These are phyloP conservation scores for Fusarium concolor DNA, from an alignment of 2,329 filamentous ascomycete species.

Conservation along the genomic window DNA sequence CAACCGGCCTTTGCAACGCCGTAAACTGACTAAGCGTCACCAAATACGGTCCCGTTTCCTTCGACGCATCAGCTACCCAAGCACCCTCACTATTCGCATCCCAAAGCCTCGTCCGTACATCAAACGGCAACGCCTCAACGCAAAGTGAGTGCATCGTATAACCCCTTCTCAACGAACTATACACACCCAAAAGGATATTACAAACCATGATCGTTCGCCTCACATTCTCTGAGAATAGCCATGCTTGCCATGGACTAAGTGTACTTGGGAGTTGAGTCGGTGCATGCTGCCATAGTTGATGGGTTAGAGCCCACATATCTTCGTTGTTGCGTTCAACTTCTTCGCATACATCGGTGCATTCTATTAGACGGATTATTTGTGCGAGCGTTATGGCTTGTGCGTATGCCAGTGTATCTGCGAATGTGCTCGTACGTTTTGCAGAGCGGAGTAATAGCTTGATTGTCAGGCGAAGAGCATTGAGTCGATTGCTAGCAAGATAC, in stretches of 20 bases:
- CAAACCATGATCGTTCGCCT: conserved; percentile 13
- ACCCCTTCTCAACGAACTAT: conserved; percentile 6
- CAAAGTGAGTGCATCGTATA: conserved; percentile 18
- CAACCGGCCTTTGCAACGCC: accelerated
- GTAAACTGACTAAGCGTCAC: background rate
- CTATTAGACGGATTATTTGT: background rate
- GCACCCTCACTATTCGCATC: background rate
- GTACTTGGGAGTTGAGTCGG: conserved; percentile 2
- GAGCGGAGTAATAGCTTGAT: background rate
- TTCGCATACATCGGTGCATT: background rate
- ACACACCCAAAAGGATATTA: background rate
- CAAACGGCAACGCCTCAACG: conserved; percentile 9
- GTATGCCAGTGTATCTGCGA: conserved; percentile 1
- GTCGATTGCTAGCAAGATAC: background rate
- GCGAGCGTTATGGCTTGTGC: conserved; percentile 1
- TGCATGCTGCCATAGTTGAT: background rate
- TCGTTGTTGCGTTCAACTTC: background rate
- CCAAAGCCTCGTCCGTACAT: conserved; percentile 3
- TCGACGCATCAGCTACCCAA: background rate
- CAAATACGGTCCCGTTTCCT: accelerated
- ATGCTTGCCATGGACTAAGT: conserved; percentile 12
- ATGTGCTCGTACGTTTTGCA: background rate
- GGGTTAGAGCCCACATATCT: background rate
- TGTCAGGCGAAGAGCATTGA: background rate
- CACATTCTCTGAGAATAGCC: conserved; percentile 9